These are phyloP conservation scores for Physcomitrellopsis africana DNA, from an alignment of 225 moss, liverwort and hornwort genomes.

Conservation along the genomic window DNA sequence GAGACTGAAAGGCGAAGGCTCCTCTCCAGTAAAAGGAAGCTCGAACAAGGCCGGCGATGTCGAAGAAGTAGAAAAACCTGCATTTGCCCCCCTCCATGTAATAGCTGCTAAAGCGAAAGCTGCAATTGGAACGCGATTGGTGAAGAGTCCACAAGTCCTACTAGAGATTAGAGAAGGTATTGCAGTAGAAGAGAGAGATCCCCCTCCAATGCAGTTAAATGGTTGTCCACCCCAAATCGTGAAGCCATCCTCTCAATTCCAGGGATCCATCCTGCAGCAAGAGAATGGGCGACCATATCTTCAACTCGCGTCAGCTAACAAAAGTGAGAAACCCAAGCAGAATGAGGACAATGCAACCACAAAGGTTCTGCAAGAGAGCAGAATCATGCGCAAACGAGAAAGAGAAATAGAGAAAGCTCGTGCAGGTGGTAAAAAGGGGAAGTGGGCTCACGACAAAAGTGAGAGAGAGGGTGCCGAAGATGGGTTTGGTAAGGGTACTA, in stretches of 20 bases:
- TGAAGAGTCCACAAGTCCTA: slow-evolving; percentile 55
- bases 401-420: slow-evolving; percentile 47
- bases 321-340: slow-evolving; percentile 35
- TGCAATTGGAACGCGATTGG: slow-evolving; percentile 46
- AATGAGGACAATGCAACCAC: slow-evolving; percentile 46
- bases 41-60: slow-evolving; percentile 34
- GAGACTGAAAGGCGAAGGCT: slow-evolving; percentile 41
- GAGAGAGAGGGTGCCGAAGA: slow-evolving; percentile 45
- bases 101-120: slow-evolving; percentile 64
- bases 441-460: slow-evolving; percentile 51
- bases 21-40: slow-evolving; percentile 41
- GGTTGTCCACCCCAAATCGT: slow-evolving; percentile 46
- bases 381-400: slow-evolving; percentile 43
- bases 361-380: slow-evolving; percentile 41
- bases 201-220: slow-evolving; percentile 62
- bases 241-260: slow-evolving; percentile 51
- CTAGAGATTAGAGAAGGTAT: slow-evolving; percentile 59
- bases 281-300: slow-evolving; percentile 51
- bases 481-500: slow-evolving; percentile 38
- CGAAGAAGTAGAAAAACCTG: slow-evolving; percentile 44
- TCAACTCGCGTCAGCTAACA: slow-evolving; percentile 28
- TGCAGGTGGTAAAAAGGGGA: slow-evolving; percentile 55
- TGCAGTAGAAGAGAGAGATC: slow-evolving; percentile 43
- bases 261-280: slow-evolving; percentile 45
- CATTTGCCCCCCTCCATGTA: slow-evolving; percentile 69